These are phyloP conservation scores for Colletotrichum gigasporum DNA, from an alignment of 2,329 filamentous ascomycete species.

Conservation along the genomic window DNA sequence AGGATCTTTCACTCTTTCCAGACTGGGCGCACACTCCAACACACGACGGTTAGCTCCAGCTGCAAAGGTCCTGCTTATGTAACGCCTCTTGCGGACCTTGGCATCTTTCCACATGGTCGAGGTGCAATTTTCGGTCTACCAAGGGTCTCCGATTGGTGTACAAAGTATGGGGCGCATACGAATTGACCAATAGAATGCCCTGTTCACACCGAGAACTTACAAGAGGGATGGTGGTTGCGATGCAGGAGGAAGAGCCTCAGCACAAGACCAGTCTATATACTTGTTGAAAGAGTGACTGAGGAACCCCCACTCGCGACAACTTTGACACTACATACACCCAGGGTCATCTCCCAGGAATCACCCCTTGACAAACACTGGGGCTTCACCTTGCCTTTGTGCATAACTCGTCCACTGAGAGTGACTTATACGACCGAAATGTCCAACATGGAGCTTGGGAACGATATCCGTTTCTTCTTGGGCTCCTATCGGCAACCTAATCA, in stretches of 20 bases:
- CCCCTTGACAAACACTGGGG: slow-evolving; percentile 4
- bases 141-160: slow-evolving; percentile 12
- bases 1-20: not conserved
- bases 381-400: not conserved
- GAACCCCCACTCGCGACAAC: not conserved
- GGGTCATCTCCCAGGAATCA: not conserved
- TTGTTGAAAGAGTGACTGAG: not conserved
- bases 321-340: not conserved
- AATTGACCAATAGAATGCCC: slow-evolving; percentile 10
- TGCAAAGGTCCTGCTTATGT: slow-evolving; percentile 1
- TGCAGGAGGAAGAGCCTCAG: not conserved
- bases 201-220: not conserved
- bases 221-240: not conserved
- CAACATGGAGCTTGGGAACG: not conserved
- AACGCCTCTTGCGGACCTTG: too few relatives aligned
- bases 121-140: slow-evolving; percentile 6
- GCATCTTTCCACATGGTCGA: not conserved
- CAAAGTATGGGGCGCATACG: not conserved
- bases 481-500: not conserved
- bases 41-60: not conserved
- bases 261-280: not conserved
- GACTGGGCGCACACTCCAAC: not conserved
- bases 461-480: not conserved
- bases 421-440: slow-evolving; percentile 12
- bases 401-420: not conserved